A percentile compares a stretch with the other conserved stretches of the same genome.
phyloP scores from a whole-genome alignment of 2,329 filamentous ascomycete genomes.

The Talaromyces sp. region DNA sequence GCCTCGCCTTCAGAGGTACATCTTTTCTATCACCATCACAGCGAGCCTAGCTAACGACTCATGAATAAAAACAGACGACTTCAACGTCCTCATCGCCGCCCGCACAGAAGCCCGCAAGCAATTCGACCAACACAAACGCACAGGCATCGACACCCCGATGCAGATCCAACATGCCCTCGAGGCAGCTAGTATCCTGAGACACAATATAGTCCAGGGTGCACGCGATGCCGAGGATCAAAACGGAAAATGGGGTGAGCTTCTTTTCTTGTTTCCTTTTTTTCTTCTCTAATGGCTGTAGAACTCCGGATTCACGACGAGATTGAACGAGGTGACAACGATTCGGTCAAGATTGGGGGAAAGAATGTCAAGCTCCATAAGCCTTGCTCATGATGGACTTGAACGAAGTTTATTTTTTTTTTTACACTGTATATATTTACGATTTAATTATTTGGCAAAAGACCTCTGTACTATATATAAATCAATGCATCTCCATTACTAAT shows the following conservation, averaged over 20 bases:
- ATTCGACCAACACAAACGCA: conserved; percentile 64
- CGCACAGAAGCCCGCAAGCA: conserved; percentile 65
- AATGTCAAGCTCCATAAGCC: conserved; percentile 38
- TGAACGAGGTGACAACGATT: conserved; percentile 90
- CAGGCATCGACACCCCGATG: conserved; percentile 56
- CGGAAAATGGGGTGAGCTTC: conserved; percentile 31
- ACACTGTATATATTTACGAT: conserved; percentile 18
- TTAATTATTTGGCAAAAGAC: not conserved
- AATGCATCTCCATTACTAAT: not conserved
- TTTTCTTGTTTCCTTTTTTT: too few species aligned
- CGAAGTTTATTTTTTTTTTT: conserved; percentile 10
- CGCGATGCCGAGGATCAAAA: conserved; percentile 29
- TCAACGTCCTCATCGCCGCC: conserved; percentile 63
- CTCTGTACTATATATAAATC: not conserved
- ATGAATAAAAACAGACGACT: conserved; percentile 57
- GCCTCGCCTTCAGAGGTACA: conserved; percentile 76
- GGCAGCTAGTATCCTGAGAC: conserved; percentile 70
- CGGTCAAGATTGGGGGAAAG: conserved; percentile 60
- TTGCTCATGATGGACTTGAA: conserved; percentile 26
- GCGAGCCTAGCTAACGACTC: not conserved
- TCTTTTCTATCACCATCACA: not conserved
- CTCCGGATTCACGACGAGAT: conserved; percentile 86
- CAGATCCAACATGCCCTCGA: conserved; percentile 76
- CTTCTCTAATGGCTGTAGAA: conserved; percentile 46
- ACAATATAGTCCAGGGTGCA: conserved; percentile 85